Conservation (phyloP, 1,139 yeast genomes). For the Starmera stellimalicola region DNA sequence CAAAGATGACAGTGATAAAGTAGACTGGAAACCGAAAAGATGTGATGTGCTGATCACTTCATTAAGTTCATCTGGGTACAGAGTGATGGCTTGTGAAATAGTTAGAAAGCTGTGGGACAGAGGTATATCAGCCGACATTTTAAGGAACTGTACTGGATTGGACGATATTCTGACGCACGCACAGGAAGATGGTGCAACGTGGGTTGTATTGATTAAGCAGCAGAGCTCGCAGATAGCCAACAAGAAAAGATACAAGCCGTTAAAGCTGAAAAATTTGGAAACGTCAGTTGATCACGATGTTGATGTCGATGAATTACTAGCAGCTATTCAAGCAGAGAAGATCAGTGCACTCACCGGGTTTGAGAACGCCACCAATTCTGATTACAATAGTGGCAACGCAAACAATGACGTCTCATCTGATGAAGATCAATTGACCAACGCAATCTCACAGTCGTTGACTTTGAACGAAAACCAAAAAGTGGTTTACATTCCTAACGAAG, state of each 20-base stretch:
- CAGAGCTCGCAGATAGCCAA: constrained; percentile 25
- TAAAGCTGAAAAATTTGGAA: constrained; percentile 57
- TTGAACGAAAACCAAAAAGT: constrained; percentile 42
- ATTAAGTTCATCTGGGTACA: constrained; percentile 30
- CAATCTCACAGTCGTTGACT: constrained; percentile 12
- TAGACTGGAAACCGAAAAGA: constrained; percentile 41
- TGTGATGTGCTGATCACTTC: constrained; percentile 79
- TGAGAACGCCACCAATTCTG: constrained; percentile 28
- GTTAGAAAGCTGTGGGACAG: constrained; percentile 59
- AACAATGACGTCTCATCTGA: constrained; percentile 12
- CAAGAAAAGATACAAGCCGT: constrained; percentile 57
- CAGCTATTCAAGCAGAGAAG: constrained; percentile 26
- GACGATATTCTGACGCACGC: constrained; percentile 69
- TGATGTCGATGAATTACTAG: constrained; percentile 53
- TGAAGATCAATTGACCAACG: constrained; percentile 13
- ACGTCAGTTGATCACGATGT: constrained; percentile 60
- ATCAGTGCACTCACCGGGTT: not conserved
- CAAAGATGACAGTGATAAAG: constrained; percentile 22
- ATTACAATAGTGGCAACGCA: not conserved
- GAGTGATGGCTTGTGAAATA: constrained; percentile 42
- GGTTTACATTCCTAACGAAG: constrained; percentile 53
- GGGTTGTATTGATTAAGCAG: constrained; percentile 71
- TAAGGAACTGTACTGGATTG: constrained; percentile 37
- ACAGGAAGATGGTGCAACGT: constrained; percentile 56
- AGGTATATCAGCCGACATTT: constrained; percentile 65